Conservation (phyloP, 208 protist genomes). For the Porcisia hertigi region DNA sequence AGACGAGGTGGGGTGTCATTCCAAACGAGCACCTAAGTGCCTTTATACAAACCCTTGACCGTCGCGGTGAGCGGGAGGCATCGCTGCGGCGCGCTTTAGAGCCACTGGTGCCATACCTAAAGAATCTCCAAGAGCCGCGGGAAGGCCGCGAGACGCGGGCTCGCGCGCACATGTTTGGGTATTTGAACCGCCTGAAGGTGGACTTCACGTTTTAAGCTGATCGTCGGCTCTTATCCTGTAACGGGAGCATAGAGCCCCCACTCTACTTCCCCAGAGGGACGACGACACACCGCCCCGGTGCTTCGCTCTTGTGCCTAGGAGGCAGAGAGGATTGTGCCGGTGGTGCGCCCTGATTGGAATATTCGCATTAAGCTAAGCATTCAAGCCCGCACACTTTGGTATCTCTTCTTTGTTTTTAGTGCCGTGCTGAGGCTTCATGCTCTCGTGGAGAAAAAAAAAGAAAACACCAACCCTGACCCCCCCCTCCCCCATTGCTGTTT, state of each 20-base stretch:
- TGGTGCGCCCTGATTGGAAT: too few relatives aligned
- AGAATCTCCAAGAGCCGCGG: constrained; percentile 34
- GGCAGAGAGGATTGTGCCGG: too few relatives aligned
- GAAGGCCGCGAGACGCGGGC: constrained; percentile 61
- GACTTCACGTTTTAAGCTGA: constrained; percentile 28
- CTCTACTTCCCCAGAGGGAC: not conserved
- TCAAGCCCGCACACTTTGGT: too few relatives aligned
- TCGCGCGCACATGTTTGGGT: constrained; percentile 71
- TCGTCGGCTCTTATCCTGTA: not conserved
- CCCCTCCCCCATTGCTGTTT: too few relatives aligned
- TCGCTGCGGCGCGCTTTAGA: constrained; percentile 51
- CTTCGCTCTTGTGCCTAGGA: too few relatives aligned
- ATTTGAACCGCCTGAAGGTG: constrained; percentile 73
- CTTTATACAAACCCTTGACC: constrained; percentile 70
- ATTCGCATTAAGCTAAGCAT: too few relatives aligned
- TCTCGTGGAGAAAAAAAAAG: too few relatives aligned
- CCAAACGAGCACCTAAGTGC: constrained; percentile 48
- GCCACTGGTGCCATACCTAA: constrained; percentile 53
- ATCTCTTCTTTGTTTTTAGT: too few relatives aligned
- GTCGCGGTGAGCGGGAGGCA: constrained; percentile 67
- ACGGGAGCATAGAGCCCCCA: not conserved
- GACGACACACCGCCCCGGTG: too few relatives aligned
- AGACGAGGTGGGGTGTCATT: constrained; percentile 71
- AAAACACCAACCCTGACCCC: too few relatives aligned
- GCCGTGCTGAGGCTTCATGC: too few relatives aligned